Percentiles rank a stretch among this genome's conserved stretches.
These are phyloP conservation scores for Aureobasidium sp. DNA, from an alignment of 2,329 filamentous ascomycete species.

Conservation along the genomic window DNA sequence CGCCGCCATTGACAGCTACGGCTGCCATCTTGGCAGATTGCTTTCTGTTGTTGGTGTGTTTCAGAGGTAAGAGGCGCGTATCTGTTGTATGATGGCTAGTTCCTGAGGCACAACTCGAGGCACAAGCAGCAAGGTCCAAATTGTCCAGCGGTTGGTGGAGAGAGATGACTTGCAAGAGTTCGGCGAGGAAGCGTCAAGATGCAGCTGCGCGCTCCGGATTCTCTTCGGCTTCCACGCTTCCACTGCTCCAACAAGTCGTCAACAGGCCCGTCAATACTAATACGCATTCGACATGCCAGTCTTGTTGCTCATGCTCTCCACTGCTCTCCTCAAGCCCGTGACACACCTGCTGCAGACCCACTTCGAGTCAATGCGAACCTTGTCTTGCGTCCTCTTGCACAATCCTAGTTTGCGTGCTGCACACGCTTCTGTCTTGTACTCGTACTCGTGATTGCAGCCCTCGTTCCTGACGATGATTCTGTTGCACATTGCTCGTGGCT, in stretches of 20 bases:
- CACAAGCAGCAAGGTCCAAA: neutral
- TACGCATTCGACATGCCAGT: neutral
- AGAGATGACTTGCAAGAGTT: neutral
- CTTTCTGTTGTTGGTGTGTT: neutral
- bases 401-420: neutral
- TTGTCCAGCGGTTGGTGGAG: neutral
- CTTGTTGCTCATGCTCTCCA: conserved; percentile 1
- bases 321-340: neutral
- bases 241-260: neutral
- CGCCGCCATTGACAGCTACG: conserved; percentile 24
- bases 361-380: neutral
- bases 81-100: neutral
- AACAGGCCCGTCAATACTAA: neutral
- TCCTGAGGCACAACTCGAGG: neutral
- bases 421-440: neutral
- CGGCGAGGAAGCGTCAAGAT: neutral
- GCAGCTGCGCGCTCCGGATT: neutral
- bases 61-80: neutral
- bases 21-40: conserved; percentile 26
- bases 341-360: neutral
- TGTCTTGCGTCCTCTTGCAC: conserved; percentile 10
- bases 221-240: neutral
- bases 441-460: neutral
- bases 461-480: neutral
- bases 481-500: conserved; percentile 1